A percentile compares a stretch with the other conserved stretches of the same genome.
phyloP scores from a whole-genome alignment of 805 yeast genomes.

The Saccharomycopsis malanga region DNA sequence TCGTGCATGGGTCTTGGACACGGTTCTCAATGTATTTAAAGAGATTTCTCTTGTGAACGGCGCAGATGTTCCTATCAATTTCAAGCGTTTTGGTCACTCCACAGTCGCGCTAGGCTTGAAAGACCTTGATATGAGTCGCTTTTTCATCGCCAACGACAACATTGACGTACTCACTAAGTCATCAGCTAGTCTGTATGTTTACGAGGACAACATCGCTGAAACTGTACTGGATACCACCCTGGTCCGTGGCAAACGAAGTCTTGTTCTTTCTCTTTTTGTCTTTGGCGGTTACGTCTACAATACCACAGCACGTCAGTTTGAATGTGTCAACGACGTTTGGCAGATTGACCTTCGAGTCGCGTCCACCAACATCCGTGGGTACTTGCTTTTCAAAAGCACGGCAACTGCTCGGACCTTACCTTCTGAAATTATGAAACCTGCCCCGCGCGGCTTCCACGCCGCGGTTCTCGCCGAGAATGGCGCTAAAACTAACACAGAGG shows the following conservation, averaged over 20 bases:
- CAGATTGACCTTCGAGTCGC: slow-evolving; percentile 12
- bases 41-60: slow-evolving; percentile 3
- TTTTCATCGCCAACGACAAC: too few relatives aligned
- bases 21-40: slow-evolving; percentile 40
- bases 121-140: background rate
- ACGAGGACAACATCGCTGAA: background rate
- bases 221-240: background rate
- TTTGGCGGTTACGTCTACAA: slow-evolving; percentile 15
- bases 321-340: slow-evolving; percentile 6
- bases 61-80: background rate
- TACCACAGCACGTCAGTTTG: background rate
- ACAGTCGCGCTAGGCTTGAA: background rate
- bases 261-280: slow-evolving; percentile 7
- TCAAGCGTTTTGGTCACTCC: slow-evolving; percentile 19
- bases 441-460: slow-evolving; percentile 18
- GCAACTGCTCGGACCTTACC: slow-evolving; percentile 8
- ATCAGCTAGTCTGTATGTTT: background rate
- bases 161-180: background rate
- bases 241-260: background rate
- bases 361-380: background rate
- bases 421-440: slow-evolving; percentile 10
- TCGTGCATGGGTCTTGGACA: slow-evolving; percentile 54
- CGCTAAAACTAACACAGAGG: background rate
- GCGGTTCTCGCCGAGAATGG: slow-evolving; percentile 4
- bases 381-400: slow-evolving; percentile 5